Conservation (phyloP, 345 rosid species). For the Raphanus sativus region DNA sequence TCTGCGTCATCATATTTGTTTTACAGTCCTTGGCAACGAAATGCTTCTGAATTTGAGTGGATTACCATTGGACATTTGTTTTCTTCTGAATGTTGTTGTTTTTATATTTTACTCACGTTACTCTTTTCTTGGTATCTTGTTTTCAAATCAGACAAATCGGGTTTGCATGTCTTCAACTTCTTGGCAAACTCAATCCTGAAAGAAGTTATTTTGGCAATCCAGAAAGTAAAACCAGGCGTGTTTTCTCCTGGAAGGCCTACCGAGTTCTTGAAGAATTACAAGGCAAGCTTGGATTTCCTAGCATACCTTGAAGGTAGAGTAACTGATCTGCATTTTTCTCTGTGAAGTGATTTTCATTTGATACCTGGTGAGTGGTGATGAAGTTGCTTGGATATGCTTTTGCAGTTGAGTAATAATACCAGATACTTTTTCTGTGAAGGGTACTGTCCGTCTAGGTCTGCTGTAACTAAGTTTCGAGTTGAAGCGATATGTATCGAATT, state of each 20-base stretch:
- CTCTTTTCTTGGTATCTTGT: conserved; percentile 7
- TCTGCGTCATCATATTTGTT: not conserved
- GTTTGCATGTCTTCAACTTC: conserved; percentile 92
- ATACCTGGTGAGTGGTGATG: conserved; percentile 13
- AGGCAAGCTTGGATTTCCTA: conserved; percentile 81
- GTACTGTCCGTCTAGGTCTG: conserved; percentile 91
- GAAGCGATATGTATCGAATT: conserved; percentile 70
- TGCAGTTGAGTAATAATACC: conserved; percentile 10
- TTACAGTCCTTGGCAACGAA: no score
- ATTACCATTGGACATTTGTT: not conserved
- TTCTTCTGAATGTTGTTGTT: conserved; percentile 3
- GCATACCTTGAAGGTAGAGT: conserved; percentile 87
- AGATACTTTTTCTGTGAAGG: conserved; percentile 66
- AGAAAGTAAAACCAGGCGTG: conserved; percentile 88
- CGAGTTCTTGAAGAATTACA: conserved; percentile 86
- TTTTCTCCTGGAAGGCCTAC: conserved; percentile 98
- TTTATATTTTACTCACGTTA: conserved; percentile 3
- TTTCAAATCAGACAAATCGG: conserved; percentile 72
- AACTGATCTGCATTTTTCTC: conserved; percentile 20
- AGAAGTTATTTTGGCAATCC: conserved; percentile 81
- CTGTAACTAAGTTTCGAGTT: conserved; percentile 78
- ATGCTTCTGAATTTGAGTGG: no score
- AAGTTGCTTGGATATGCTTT: not conserved
- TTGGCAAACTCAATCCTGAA: conserved; percentile 90
- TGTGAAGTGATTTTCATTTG: conserved; percentile 14